Evolutionary conservation across 768 basidiomycete genomes (phyloP).

Genomic region (Clitopilus passeckerianus): DNA sequence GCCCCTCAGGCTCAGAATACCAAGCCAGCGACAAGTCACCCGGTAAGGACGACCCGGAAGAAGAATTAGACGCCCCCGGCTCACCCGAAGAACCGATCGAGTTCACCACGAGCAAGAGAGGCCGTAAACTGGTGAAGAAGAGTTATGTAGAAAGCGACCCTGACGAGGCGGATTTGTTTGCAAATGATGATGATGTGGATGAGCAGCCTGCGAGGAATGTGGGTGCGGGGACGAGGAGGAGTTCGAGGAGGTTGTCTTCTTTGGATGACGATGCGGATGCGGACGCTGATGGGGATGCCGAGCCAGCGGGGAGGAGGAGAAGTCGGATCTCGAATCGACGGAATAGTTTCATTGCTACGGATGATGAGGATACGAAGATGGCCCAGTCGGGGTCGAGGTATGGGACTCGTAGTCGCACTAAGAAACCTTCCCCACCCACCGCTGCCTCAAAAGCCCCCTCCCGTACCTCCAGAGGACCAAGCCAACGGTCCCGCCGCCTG

Average conservation of each 20-base stretch:
- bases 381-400: constrained; percentile 21
- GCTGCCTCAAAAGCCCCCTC: constrained; percentile 2
- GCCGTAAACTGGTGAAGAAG: constrained; percentile 33
- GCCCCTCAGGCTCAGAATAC: constrained; percentile 45
- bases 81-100: constrained; percentile 21
- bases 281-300: no score
- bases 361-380: constrained; percentile 35
- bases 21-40: constrained; percentile 40
- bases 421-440: constrained; percentile 17
- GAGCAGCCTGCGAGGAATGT: constrained; percentile 1
- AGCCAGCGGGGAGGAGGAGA: no score
- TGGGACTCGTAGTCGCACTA: constrained; percentile 33
- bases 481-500: constrained; percentile 22
- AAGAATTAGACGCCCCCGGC: constrained; percentile 24
- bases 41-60: constrained; percentile 26
- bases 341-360: constrained; percentile 33
- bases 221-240: constrained; percentile 8
- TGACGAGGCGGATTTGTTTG: constrained; percentile 32
- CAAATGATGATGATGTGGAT: constrained; percentile 22
- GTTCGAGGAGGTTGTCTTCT: constrained; percentile 10
- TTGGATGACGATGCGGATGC: constrained; percentile 17
- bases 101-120: constrained; percentile 25
- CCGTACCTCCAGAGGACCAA: constrained; percentile 8
- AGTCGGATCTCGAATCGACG: constrained; percentile 16
- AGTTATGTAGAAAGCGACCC: constrained; percentile 41